These are phyloP conservation scores for Candida insectalens DNA, from an alignment of 805 yeast species.

Conservation along the genomic window DNA sequence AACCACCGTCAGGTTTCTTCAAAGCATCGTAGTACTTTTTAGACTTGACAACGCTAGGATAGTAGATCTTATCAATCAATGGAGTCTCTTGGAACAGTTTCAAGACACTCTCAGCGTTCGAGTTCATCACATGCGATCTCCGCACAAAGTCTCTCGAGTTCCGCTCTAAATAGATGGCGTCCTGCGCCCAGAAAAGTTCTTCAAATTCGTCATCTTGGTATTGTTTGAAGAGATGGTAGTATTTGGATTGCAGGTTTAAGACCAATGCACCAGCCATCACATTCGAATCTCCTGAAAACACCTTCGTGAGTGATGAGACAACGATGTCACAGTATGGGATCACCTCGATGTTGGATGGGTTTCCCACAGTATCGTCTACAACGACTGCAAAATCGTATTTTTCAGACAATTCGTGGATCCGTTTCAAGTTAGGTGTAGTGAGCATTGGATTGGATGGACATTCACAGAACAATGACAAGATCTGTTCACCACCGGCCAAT, in stretches of 20 bases:
- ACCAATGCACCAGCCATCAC: slow-evolving; percentile 92
- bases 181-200: slow-evolving; percentile 87
- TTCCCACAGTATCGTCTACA: slow-evolving; percentile 93
- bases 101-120: slow-evolving; percentile 45
- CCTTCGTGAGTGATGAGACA: slow-evolving; percentile 81
- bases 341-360: slow-evolving; percentile 74
- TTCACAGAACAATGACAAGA: slow-evolving; percentile 80
- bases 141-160: slow-evolving; percentile 82
- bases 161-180: slow-evolving; percentile 83
- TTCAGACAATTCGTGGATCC: slow-evolving; percentile 56
- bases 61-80: slow-evolving; percentile 54
- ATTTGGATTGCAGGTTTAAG: slow-evolving; percentile 55
- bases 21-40: slow-evolving; percentile 61
- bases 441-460: slow-evolving; percentile 93
- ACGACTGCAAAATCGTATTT: slow-evolving; percentile 68
- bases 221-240: slow-evolving; percentile 39
- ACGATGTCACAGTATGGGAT: slow-evolving; percentile 80
- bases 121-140: slow-evolving; percentile 49
- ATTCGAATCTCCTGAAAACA: slow-evolving; percentile 89
- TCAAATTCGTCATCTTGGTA: slow-evolving; percentile 47
- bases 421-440: slow-evolving; percentile 68
- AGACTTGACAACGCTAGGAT: slow-evolving; percentile 48
- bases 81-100: slow-evolving; percentile 39
- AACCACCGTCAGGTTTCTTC: slow-evolving; percentile 67
- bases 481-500: slow-evolving; percentile 53